Conservation (phyloP, 1,284 basidiomycete genomes). For the Sanghuangporus sanghuang region DNA sequence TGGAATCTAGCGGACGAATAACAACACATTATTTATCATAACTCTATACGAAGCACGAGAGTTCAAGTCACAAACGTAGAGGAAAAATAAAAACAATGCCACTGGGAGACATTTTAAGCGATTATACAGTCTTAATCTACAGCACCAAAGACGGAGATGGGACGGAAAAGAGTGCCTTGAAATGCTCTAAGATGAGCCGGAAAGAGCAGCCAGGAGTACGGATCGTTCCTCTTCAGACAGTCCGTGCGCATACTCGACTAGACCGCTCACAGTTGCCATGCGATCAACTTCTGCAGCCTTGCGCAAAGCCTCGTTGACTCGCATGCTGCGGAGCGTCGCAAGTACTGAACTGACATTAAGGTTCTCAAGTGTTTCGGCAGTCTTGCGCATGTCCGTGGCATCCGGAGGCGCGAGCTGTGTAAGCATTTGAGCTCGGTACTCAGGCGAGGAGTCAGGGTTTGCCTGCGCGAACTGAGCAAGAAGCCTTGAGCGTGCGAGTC, state of each 20-base stretch:
- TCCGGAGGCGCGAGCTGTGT: slow-evolving; percentile 54
- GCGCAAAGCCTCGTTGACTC: slow-evolving; percentile 56
- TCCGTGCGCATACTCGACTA: slow-evolving; percentile 61
- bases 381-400: slow-evolving; percentile 46
- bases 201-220: slow-evolving; percentile 15
- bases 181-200: neutral
- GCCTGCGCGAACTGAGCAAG: slow-evolving; percentile 55
- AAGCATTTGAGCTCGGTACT: slow-evolving; percentile 56
- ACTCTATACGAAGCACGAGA: neutral
- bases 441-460: slow-evolving; percentile 54
- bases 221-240: slow-evolving; percentile 70
- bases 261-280: slow-evolving; percentile 63
- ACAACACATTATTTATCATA: neutral
- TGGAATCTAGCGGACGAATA: neutral
- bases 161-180: neutral
- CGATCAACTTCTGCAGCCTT: slow-evolving; percentile 62
- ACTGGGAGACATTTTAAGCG: neutral
- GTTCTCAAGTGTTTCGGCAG: slow-evolving; percentile 60
- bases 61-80: neutral
- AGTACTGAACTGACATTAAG: slow-evolving; percentile 60
- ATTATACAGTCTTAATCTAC: neutral
- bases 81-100: neutral
- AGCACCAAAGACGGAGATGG: neutral
- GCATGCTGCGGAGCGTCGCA: slow-evolving; percentile 57
- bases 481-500: slow-evolving; percentile 62